Percentiles rank a stretch among this genome's conserved stretches.
phyloP scores from a whole-genome alignment of 768 basidiomycete genomes.

The Neoboletus subvelutipes region DNA sequence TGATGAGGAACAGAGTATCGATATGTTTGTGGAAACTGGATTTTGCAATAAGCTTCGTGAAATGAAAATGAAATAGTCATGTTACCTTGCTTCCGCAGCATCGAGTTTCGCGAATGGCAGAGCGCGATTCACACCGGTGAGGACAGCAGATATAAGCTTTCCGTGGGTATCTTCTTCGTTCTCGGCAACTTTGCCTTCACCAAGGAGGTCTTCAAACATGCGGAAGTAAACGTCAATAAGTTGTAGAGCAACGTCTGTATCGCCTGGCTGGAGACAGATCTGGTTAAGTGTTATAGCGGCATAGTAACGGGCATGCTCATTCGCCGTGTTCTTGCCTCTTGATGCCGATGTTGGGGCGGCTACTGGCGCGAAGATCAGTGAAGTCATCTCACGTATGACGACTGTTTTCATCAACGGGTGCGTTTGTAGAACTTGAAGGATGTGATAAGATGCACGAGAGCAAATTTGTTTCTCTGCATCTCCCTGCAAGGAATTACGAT shows the following conservation, averaged over 20 bases:
- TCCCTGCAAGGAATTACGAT: constrained; percentile 48
- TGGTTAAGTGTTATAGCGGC: constrained; percentile 94
- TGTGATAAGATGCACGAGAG: constrained; percentile 85
- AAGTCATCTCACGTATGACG: constrained; percentile 81
- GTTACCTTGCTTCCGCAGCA: constrained; percentile 62
- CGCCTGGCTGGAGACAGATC: constrained; percentile 66
- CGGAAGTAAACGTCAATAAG: constrained; percentile 93
- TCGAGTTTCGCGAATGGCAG: constrained; percentile 88
- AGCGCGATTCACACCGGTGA: constrained; percentile 94
- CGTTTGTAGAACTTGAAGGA: constrained; percentile 84
- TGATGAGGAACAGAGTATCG: constrained; percentile 91
- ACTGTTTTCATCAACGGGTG: constrained; percentile 94
- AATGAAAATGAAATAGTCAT: constrained; percentile 4
- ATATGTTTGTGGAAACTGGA: constrained; percentile 80
- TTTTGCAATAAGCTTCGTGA: not conserved
- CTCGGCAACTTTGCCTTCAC: constrained; percentile 45
- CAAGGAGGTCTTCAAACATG: constrained; percentile 86
- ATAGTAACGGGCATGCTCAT: constrained; percentile 86
- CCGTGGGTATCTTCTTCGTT: constrained; percentile 67
- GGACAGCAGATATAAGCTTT: constrained; percentile 81
- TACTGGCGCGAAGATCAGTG: constrained; percentile 54
- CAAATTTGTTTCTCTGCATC: constrained; percentile 87
- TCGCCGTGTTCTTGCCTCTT: constrained; percentile 39
- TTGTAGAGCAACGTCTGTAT: constrained; percentile 70
- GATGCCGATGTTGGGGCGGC: constrained; percentile 8